Evolutionary conservation across 164 flowering plant species (phyloP).

Genomic region (Chimonanthus salicifolius): DNA sequence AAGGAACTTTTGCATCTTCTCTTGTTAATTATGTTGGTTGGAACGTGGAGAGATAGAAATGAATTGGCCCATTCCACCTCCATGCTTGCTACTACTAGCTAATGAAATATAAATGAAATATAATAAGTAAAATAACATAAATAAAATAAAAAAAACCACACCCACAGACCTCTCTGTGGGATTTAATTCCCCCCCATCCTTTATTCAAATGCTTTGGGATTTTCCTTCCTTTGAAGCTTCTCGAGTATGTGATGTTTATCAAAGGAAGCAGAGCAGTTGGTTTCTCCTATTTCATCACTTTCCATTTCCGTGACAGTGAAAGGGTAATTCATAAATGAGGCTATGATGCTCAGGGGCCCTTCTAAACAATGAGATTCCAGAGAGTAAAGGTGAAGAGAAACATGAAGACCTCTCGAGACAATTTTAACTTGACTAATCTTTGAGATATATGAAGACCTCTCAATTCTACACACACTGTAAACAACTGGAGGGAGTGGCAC

Average conservation of each 20-base stretch:
- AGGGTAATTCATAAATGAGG: not conserved
- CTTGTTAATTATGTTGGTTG: not conserved
- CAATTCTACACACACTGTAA: too few species aligned
- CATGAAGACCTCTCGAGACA: too few species aligned
- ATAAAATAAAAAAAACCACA: not conserved
- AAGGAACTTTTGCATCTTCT: not conserved
- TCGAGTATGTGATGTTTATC: not conserved
- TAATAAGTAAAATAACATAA: too few species aligned
- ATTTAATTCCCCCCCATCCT: not conserved
- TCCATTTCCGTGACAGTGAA: not conserved
- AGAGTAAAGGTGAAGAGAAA: not conserved
- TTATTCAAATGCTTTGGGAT: not conserved
- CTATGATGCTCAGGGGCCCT: not conserved
- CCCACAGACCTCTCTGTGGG: not conserved
- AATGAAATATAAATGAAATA: too few species aligned
- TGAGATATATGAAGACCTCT: too few species aligned
- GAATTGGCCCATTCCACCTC: not conserved
- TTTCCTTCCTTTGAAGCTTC: not conserved
- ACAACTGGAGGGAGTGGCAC: too few species aligned
- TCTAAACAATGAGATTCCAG: not conserved
- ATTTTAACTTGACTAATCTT: too few species aligned
- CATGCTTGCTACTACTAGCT: not conserved
- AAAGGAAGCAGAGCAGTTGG: not conserved
- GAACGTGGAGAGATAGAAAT: not conserved
- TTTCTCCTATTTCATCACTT: not conserved